Conservation (phyloP, 352 stramenopile species). For the Thraustochytrium striatum region DNA sequence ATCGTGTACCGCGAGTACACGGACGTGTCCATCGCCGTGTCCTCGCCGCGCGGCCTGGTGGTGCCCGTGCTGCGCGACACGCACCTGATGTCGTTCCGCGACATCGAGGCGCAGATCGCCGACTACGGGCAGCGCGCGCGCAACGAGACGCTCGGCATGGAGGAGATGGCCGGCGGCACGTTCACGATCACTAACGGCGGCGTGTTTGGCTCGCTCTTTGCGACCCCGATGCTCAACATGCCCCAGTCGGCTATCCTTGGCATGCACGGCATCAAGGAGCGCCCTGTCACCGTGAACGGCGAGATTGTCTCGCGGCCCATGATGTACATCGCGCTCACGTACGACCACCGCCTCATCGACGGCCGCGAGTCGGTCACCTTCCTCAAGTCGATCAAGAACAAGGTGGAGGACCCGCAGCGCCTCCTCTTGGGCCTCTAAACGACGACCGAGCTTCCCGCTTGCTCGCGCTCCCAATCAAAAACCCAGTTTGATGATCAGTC, state of each 20-base stretch:
- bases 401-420: constrained; percentile 91
- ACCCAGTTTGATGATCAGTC: no score
- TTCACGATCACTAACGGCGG: constrained; percentile 99
- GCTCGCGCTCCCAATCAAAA: no score
- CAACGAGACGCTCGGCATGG: constrained; percentile 68
- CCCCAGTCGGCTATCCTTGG: constrained; percentile 96
- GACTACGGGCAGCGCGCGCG: constrained; percentile 79
- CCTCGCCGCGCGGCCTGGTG: constrained; percentile 89
- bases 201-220: constrained; percentile 96
- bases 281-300: constrained; percentile 63
- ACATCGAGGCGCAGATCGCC: constrained; percentile 91
- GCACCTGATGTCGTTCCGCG: constrained; percentile 89
- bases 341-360: constrained; percentile 98
- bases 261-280: constrained; percentile 85
- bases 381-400: constrained; percentile 94
- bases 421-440: constrained; percentile 90
- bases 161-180: constrained; percentile 93
- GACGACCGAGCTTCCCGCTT: neutral
- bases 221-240: constrained; percentile 98
- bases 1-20: constrained; percentile 98
- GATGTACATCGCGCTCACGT: constrained; percentile 99
- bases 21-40: constrained; percentile 96
- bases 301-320: constrained; percentile 94
- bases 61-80: constrained; percentile 96
- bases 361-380: constrained; percentile 96